Evolutionary conservation across 352 stramenopile genomes (phyloP), one percentile per base, ranked within the genome.

Genomic region (Globisporangium radiosum): DNA sequence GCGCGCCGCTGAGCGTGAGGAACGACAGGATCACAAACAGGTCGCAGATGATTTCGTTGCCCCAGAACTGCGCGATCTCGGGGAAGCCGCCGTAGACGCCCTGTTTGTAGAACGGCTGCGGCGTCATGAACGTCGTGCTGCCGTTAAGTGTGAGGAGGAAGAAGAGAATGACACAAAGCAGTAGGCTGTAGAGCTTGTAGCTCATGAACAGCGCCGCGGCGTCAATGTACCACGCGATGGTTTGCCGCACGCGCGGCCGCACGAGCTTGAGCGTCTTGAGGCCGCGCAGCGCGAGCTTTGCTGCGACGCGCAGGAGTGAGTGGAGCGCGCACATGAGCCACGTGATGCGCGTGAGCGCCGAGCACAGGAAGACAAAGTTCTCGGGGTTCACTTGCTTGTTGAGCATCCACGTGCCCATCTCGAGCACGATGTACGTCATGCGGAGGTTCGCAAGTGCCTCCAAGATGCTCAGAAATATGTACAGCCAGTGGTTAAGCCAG

Each of bases 401-500:
- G n/a, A 88, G 66, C 73, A 88, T 86, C 64, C 66, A 88, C 45
- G 75, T 73, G 4, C 74, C 78, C 15, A 84, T 74, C 33, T 80
- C 56, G 4, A 78, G 62, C 2, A 76, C 63, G 7, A 72, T 64
- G 51, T 86, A 87, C 8, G 64, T 83, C 56, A 76, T 66, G 0
- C 76, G 70, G 0, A 86, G 13, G 53, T 71, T 83, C 1, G 69
- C 54, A 7, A 85, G 55, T 6, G 74, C 60, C 10, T 88, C 76
- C 40, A 85, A 49, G 14, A 85, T 77, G 55, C 78, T 87, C 0
- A 87, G 47, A 3, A 68, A 42, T 7, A 86, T 85, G 61, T 87
- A 88, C 1, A 87, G 62, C 78, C 78, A 88, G 52, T 88, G 76
- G 57, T 86, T 88, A 56, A 87, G 81, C 78, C 78, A 87, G 2